Evolutionary conservation across 129 eudicot genomes (phyloP), one percentile per base, ranked within the genome.

Genomic region (Erigeron canadensis): DNA sequence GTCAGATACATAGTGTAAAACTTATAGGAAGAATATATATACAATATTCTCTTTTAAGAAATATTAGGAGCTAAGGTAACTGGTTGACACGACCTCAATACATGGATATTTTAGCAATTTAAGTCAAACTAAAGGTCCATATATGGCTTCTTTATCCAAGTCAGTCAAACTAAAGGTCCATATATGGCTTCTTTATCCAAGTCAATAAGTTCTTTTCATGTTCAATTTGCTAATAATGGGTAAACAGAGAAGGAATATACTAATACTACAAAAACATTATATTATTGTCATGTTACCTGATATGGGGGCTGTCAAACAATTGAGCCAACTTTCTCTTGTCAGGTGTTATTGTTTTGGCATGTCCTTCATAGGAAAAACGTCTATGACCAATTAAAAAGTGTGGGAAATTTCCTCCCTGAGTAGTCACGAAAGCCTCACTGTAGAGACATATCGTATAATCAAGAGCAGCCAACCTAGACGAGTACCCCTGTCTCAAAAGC

Each of bases 341-440:
- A 7, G 99, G 99, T 46, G 81, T 88, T 46, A 95, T 75, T 10
- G 99, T 90, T 74, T 87, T 90, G 43, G 97, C 82, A 81, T 95
- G 99, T 59, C 99, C 99, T 86, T 89, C 97, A 51, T 90, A 84
- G 6, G 88, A 74, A 67, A 84, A 95, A 17, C 99, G 96, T 60
- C 99, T 79, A 57, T 95, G 99, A 67, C 99, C 99, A 63, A 90
- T 86, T 75, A 95, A 81, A 79, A 95, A 95, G 75, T 95, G 99
- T 21, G 99, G 99, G 53, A 95, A 95, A 69, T 95, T 95, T 65
- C 99, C 99, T 55, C 99, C 99, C 28, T 95, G 99, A 21, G 99
- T 90, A 0, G 97, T 95, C 40, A 88, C 93, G 74, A 95, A 95
- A 43, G 78, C 99, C 81, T 90, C 97, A 45, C 99, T 95, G 65